Conservation (phyloP, 495 filamentous ascomycete genomes). For the Penicillium fimorum region DNA sequence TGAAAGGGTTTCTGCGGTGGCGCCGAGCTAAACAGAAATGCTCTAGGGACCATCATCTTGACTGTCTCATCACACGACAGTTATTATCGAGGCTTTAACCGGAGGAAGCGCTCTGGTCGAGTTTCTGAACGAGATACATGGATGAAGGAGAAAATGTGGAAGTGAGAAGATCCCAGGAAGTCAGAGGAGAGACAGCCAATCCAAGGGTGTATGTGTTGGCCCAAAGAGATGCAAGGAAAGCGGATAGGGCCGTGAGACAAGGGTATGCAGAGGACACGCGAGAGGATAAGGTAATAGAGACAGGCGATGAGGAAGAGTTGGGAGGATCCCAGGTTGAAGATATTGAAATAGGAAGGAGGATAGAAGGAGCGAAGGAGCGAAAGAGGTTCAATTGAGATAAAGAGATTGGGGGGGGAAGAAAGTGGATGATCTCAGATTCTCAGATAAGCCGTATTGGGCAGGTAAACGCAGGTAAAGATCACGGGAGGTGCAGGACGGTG, state of each 20-base stretch:
- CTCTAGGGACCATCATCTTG: conserved; percentile 50
- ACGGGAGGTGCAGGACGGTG: conserved; percentile 21
- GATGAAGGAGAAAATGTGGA: conserved; percentile 19
- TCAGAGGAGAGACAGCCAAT: conserved; percentile 17
- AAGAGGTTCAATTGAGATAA: not conserved
- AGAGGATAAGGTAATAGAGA: conserved; percentile 13
- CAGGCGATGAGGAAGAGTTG: conserved; percentile 2
- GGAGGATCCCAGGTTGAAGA: not conserved
- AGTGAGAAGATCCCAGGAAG: conserved; percentile 16
- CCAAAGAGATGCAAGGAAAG: conserved; percentile 9
- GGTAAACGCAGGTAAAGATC: conserved; percentile 25
- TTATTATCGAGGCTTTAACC: conserved; percentile 26
- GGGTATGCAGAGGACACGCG: conserved; percentile 32
- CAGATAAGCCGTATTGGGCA: conserved; percentile 34
- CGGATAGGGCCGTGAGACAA: conserved; percentile 15
- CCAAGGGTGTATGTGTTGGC: conserved; percentile 9
- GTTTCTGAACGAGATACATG: conserved; percentile 49
- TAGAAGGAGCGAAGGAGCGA: not conserved
- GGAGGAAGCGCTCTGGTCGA: conserved; percentile 51
- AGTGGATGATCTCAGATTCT: conserved; percentile 29
- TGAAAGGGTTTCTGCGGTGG: conserved; percentile 24
- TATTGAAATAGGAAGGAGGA: conserved; percentile 2
- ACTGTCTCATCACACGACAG: conserved; percentile 18
- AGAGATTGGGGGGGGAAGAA: conserved; percentile 7
- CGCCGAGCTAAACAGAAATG: conserved; percentile 41